Percentiles rank a stretch among this genome's conserved stretches.
Evolutionary conservation across 306 rosid genomes (phyloP).

Genomic region (Prunus padus): DNA sequence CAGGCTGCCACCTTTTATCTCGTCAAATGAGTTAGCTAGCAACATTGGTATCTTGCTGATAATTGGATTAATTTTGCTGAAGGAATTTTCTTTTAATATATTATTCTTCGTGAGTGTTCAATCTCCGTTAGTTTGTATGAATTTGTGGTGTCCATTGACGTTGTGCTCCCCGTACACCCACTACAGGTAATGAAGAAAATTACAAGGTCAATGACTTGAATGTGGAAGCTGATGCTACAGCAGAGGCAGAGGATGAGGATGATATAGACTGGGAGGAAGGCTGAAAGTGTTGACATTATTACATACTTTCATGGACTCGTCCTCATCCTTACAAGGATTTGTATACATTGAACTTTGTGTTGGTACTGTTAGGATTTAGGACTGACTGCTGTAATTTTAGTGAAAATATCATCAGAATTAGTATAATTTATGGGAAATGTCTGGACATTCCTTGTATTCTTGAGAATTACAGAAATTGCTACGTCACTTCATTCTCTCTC

Average conservation of each 20-base stretch:
- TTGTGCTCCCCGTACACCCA: not conserved
- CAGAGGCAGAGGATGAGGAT: constrained; percentile 46
- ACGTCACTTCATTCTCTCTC: not conserved
- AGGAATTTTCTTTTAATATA: no score
- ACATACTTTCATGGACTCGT: not conserved
- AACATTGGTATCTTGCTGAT: no score
- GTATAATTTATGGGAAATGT: not conserved
- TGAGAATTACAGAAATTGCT: not conserved
- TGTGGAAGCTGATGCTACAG: constrained; percentile 62
- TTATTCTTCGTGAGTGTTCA: no score
- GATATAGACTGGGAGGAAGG: constrained; percentile 97
- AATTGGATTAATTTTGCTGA: no score
- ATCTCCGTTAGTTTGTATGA: no score
- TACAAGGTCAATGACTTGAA: constrained; percentile 81
- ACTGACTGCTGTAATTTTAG: not conserved
- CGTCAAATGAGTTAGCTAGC: no score
- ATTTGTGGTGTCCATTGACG: no score
- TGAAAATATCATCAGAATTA: not conserved
- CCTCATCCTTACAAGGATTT: not conserved
- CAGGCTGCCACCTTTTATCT: no score
- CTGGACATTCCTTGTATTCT: not conserved
- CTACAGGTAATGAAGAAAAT: constrained; percentile 56
- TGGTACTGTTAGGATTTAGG: constrained; percentile 12
- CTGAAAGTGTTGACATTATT: constrained; percentile 21
- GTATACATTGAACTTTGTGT: not conserved